Conservation (phyloP, 176 grass and related monocot genomes). For the Cocos nucifera region DNA sequence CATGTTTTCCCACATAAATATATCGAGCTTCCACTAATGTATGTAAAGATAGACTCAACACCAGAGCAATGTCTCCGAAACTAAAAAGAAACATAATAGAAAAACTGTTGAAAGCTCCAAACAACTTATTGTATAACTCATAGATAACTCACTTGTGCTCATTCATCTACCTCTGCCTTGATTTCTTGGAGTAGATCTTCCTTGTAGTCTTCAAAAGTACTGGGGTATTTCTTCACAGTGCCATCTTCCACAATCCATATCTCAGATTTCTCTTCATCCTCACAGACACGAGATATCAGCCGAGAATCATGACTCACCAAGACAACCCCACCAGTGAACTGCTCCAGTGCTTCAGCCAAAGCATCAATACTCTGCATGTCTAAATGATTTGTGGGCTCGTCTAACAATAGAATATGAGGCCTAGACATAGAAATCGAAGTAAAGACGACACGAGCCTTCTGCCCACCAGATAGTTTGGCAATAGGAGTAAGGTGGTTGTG, state of each 20-base stretch:
- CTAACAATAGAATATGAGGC: slow-evolving; percentile 85
- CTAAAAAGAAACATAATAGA: no score
- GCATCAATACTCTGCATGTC: slow-evolving; percentile 99
- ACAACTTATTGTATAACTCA: slow-evolving; percentile 16
- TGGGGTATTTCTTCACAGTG: slow-evolving; percentile 65
- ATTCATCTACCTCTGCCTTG: slow-evolving; percentile 80
- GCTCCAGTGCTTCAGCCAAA: slow-evolving; percentile 75
- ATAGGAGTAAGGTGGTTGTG: slow-evolving; percentile 98
- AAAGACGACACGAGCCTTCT: slow-evolving; percentile 88
- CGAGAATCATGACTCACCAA: slow-evolving; percentile 85
- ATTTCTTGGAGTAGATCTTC: slow-evolving; percentile 90
- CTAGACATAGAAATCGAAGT: slow-evolving; percentile 97
- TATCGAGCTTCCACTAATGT: no score
- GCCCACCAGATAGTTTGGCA: slow-evolving; percentile 85
- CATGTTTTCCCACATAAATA: no score
- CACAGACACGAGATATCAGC: slow-evolving; percentile 87
- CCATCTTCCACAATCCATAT: slow-evolving; percentile 97
- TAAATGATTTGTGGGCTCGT: slow-evolving; percentile 97
- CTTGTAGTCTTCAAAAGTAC: slow-evolving; percentile 90
- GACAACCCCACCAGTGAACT: slow-evolving; percentile 92
- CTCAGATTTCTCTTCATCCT: slow-evolving; percentile 75
- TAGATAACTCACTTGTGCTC: slow-evolving; percentile 22
- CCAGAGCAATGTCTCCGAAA: no score
- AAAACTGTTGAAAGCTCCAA: background rate
- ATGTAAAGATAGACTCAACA: no score